Conservation (phyloP, 768 basidiomycete genomes). For the Chalciporus pseudorubinellus region DNA sequence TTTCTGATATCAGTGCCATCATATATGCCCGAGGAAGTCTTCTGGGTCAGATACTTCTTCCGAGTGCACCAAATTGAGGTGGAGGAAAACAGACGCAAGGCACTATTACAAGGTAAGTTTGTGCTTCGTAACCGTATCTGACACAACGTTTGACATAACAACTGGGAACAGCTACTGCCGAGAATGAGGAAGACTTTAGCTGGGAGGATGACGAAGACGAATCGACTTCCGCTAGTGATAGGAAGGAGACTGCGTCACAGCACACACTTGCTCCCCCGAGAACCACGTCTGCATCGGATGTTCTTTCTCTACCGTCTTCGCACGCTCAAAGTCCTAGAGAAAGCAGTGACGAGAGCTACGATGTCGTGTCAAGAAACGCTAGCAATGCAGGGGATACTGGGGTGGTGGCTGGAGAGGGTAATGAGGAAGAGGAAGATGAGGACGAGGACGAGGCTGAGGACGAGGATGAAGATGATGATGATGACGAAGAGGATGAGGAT, state of each 20-base stretch:
- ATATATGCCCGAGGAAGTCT: conserved; percentile 57
- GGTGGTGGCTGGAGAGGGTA: conserved; percentile 31
- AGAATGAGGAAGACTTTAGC: conserved; percentile 84
- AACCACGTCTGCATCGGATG: conserved; percentile 17
- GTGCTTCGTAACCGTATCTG: background rate
- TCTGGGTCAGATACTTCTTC: conserved; percentile 93
- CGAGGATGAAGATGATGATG: conserved; percentile 28
- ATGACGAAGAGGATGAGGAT: conserved; percentile 32
- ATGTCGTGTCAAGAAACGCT: conserved; percentile 56
- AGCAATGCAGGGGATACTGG: conserved; percentile 38
- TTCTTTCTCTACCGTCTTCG: conserved; percentile 30
- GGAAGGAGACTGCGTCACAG: conserved; percentile 16
- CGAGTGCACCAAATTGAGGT: conserved; percentile 73
- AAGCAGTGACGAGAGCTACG: conserved; percentile 67
- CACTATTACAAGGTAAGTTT: conserved; percentile 63
- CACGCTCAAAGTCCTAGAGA: conserved; percentile 45
- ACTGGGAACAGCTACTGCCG: conserved; percentile 45
- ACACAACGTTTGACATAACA: conserved; percentile 4
- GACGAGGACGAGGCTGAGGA: conserved; percentile 28
- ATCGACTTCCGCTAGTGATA: conserved; percentile 16
- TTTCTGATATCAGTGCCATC: conserved; percentile 57
- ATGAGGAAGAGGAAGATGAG: conserved; percentile 28
- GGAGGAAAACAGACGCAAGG: conserved; percentile 79
- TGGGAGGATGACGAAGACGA: conserved; percentile 96
- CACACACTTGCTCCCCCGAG: conserved; percentile 26